Evolutionary conservation across 169 alveolate genomes (phyloP), one percentile per base, ranked within the genome.

Genomic region (Miamiensis avidus): DNA sequence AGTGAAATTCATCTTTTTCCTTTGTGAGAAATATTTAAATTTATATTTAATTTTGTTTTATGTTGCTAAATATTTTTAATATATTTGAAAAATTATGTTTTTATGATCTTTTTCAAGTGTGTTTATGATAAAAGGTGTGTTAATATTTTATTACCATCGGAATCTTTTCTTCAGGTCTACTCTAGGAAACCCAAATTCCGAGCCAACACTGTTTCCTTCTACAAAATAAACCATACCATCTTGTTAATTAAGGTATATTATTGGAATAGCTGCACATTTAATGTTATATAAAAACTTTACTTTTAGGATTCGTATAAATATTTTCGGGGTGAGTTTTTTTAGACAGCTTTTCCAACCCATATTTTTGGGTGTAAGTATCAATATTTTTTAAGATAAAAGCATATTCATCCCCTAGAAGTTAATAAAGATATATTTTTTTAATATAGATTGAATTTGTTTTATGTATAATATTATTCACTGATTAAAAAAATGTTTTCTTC

Each of bases 1-100:
- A 28, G 94, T 85, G 81, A 93, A 93, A 82, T 93, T 93, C 96
- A 93, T 93, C 78, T 93, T 93, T 79, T 93, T 93, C 95, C 95
- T 89, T 64, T 74, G 83, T 78, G 72, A 82, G 49, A 32, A 75
- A 73, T 29, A 73, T 73, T 73, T 73, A 15, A 15, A 15, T 82
- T 26, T n/a, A 81, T 65, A 81, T 1, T n/a, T 29, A 49, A 34
- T 26, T 6, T 65, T 90, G 87, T 28, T 74, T 72, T 32, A 75
- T 72, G 27, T 34, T 27, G 26, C 6, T 6, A 28, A 25, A 25
- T 29, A 25, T 1, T 76, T 31, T 25, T 76, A 1, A 33, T 49
- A 49, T 4, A 4, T 49, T 49, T 49, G 20, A 11, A 49, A 49
- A 49, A 11, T 11, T 11, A 49, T 11, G 4, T 49, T 49, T 11